Base-by-base conservation (phyloP, 176 grass and related monocot species). In the Echinochloa phyllopogon region DNA sequence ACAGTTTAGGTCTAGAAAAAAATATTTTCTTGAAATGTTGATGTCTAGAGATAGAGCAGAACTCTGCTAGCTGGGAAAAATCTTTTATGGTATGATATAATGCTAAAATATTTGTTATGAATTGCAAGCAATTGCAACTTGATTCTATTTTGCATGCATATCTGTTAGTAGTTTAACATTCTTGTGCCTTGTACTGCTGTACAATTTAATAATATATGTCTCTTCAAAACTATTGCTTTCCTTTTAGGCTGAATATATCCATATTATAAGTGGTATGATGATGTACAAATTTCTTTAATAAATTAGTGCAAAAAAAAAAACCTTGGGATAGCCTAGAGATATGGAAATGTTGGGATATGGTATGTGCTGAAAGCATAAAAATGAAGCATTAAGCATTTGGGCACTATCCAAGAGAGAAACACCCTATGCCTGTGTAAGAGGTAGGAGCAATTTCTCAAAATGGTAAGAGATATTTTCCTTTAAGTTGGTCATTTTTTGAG, bases 171-270 rank as follows among this genome's bases (percentile, higher is more conserved):
- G 29, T 33, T 33, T 37, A 65, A 6, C 49, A 45, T 9, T 78
- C 18, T 77, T 52, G 11, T 68, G 25, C 3, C 0, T 65, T 15
- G 53, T 25, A 81, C 64, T 40, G 17, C 27, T 61, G 25, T 21
- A 36, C 57, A 72, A 44, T 27, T 65, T 65, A 65, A 51, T 79
- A 8, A 63, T 79, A 11, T 79, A 48, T 78, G 7, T 49, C n/a
- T 16, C 29, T 33, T 33, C 29, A 33, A 33, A 33, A 33, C 29
- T 33, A 33, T 21, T 75, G 21, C 9, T 33, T 15, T 49, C 21
- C 21, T 36, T 18, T 13, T 63, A 39, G 43, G 29, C 44, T 23
- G 4, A 40, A 4, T 74, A 39, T 63, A 50, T 62, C 42, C 21
- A 45, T 61, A 33, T 62, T 49, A 79, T 67, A 49, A 72, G 16